Base-by-base conservation (phyloP, 192 early-diverging fungal genomes). In the Powellomyces hirtus region DNA sequence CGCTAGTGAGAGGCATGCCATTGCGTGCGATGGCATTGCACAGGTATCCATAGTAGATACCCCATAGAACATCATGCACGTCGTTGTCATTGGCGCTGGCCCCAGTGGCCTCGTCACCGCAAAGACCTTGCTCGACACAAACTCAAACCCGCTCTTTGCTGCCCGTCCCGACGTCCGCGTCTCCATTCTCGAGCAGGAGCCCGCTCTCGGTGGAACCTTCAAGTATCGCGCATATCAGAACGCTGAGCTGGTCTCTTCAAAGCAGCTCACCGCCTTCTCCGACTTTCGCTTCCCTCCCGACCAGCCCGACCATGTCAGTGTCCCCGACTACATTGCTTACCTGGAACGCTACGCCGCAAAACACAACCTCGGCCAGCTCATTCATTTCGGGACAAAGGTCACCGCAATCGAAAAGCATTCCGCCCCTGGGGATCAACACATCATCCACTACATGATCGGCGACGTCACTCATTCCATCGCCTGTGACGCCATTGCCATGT, bases 71-170 rank as follows among this genome's bases (percentile, higher is more conserved):
- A n/a, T n/a, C n/a, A 56, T 56, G 53, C 53, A 56, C 31, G 29
- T 56, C 2, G 53, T 56, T 1, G 29, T 56, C 24, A 56, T 56
- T 31, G 53, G 53, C 53, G 53, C 53, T 6, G 53, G 62, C 4
- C 62, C 62, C 27, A 50, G 45, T 31, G 62, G 62, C n/a, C 62
- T 64, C n/a, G 62, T 64, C 62, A 64, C 62, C 14, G 30, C 36
- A 30, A 64, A 64, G 34, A 50, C 42, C 4, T 45, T 64, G 16
- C 36, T 64, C 30, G 46, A 33, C 4, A 30, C 14, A 40, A 50
- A 29, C 42, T 11, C 30, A 2, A 50, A 33, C 22, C 31, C 16
- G 10, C n/a, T 13, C 27, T 37, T 51, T 16, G 34, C 27, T 4
- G 59, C 18, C 36, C 35, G 16, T 22, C 35, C 18, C 37, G n/a